These are phyloP conservation scores for Chalara sp. DNA, from an alignment of 2,329 filamentous ascomycete species.

Conservation along the genomic window DNA sequence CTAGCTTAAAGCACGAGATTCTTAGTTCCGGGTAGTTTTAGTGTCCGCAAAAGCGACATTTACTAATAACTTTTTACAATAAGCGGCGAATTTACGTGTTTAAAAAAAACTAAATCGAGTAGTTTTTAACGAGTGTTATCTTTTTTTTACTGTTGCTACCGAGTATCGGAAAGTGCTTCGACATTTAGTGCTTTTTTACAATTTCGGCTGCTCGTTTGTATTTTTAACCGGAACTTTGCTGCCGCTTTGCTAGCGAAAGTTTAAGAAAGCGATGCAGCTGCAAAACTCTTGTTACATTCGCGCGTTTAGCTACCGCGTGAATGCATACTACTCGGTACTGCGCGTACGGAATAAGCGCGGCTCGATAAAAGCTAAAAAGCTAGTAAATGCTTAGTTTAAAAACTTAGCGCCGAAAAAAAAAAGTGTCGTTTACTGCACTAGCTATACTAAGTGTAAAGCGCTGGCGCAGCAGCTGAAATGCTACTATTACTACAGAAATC, in stretches of 20 bases:
- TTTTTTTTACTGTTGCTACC: conserved; percentile 1
- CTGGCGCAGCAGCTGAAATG: background rate
- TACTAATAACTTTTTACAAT: conserved; percentile 1
- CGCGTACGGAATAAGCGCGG: background rate
- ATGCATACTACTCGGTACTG: background rate
- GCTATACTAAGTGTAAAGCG: background rate
- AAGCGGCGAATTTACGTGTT: conserved; percentile 1
- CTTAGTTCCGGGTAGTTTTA: background rate
- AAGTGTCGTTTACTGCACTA: conserved; percentile 3
- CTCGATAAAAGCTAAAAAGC: background rate
- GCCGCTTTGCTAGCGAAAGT: background rate
- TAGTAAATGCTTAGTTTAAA: background rate
- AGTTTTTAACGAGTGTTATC: conserved; percentile 6
- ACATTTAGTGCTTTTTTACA: conserved; percentile 3
- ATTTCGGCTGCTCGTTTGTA: conserved; percentile 5
- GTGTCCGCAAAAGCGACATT: conserved; percentile 4
- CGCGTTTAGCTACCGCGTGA: background rate
- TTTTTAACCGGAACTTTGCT: conserved; percentile 2
- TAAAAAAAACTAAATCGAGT: conserved; percentile 1
- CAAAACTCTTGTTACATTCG: background rate
- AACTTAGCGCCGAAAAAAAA: background rate
- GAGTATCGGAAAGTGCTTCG: conserved; percentile 2
- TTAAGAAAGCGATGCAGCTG: background rate
- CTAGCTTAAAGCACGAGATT: background rate
- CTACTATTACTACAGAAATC: conserved; percentile 1